Evolutionary conservation across 805 yeast species (phyloP), one percentile per base, ranked within the genome.

Genomic region (Teunomyces gatunensis): DNA sequence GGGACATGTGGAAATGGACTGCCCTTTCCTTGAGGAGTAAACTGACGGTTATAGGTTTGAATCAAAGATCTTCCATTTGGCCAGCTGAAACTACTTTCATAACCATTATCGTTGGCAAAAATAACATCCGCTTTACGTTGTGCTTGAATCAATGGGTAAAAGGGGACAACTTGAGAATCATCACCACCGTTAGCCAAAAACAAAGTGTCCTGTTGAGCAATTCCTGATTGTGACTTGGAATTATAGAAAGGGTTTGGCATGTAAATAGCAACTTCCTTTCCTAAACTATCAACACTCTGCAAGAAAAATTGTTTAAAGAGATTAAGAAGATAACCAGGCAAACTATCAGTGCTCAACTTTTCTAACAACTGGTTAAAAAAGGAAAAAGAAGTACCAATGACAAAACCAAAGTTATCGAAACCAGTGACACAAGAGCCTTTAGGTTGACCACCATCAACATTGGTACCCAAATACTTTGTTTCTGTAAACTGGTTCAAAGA

Each of bases 1-100:
- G 96, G 96, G 46, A 89, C 90, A 54, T 85, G 79, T 6, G 96
- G 96, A 76, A 87, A 87, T 2, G 83, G 70, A 25, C 85, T 77
- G 39, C 81, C 80, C 52, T 77, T 71, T 30, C 83, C 84, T 54
- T 77, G 76, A 1, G 44, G 28, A 3, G 59, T 50, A 47, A 55
- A 51, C 52, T 71, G 75, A 47, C 75, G 49, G 40, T 64, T 59
- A 52, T 54, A 71, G 5, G 75, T 65, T 13, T 53, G 54, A 11
- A 65, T 54, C 41, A 71, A 47, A 0, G 74, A 62, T 6, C 64
- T 52, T 3, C 77, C 75, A 53, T 67, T 61, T 29, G 77, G 75
- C 75, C 75, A 71, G 29, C 45, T 42, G 15, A 58, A 49, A 7
- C 65, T 60, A 43, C 69, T 74, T 12, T 68, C 70, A 9, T n/a